phyloP scores from a whole-genome alignment of 306 rosid species.

The Lagenaria siceraria region DNA sequence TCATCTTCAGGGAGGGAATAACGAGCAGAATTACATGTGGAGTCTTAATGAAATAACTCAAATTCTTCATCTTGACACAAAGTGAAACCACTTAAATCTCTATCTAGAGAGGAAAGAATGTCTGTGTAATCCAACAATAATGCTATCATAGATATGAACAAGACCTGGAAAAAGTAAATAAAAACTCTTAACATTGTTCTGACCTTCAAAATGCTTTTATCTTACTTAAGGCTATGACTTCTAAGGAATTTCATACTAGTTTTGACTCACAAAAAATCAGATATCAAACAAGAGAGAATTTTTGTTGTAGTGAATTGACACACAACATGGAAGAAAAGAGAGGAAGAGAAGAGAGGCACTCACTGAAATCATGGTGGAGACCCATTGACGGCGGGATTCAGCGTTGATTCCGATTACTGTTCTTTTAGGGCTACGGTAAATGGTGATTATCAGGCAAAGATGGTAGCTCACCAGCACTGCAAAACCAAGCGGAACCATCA shows the following conservation, averaged over 20 bases:
- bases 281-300: background rate
- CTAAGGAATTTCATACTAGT: background rate
- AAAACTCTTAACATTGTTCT: background rate
- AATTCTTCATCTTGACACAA: background rate
- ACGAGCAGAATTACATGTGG: background rate
- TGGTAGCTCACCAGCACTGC: conserved; percentile 42
- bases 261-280: background rate
- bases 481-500: conserved; percentile 56
- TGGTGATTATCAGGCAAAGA: conserved; percentile 36
- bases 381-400: conserved; percentile 69
- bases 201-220: background rate
- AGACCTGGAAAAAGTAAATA: background rate
- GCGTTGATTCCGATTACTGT: conserved; percentile 77
- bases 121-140: background rate
- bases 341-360: conserved; percentile 19
- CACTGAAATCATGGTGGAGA: conserved; percentile 48
- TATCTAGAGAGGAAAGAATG: background rate
- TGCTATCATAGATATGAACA: background rate
- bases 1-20: background rate
- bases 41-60: background rate
- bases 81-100: background rate
- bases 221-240: background rate
- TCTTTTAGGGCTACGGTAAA: conserved; percentile 27
- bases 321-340: background rate
- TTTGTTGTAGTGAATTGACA: background rate